phyloP scores from a whole-genome alignment of 1,284 basidiomycete species.

The Cystobasidium slooffiae region DNA sequence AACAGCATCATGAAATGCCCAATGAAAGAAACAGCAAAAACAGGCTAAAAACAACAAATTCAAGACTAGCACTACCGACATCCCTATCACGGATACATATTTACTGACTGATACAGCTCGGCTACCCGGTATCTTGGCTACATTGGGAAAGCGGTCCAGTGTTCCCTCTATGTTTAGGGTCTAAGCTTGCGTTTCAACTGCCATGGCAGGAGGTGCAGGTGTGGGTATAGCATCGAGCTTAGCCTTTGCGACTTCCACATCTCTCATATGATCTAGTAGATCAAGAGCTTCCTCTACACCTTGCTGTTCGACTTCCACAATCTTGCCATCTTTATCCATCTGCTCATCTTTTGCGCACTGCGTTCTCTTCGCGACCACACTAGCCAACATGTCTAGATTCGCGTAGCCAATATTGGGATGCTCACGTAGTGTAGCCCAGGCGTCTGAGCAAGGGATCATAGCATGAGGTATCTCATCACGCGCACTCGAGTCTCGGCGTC shows the following conservation, averaged over 20 bases:
- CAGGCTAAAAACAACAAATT: not conserved
- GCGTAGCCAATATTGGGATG: slow-evolving; percentile 46
- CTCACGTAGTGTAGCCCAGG: slow-evolving; percentile 35
- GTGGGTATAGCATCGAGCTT: slow-evolving; percentile 12
- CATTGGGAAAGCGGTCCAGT: not conserved
- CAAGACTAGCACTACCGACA: not conserved
- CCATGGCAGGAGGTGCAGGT: too few species aligned
- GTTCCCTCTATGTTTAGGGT: too few species aligned
- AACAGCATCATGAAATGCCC: not conserved
- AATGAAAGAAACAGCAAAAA: not conserved
- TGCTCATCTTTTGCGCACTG: slow-evolving; percentile 44
- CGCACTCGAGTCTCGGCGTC: slow-evolving; percentile 27
- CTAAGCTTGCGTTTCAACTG: too few species aligned
- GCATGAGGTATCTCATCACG: slow-evolving; percentile 36
- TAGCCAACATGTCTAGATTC: slow-evolving; percentile 54
- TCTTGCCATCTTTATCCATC: slow-evolving; percentile 35
- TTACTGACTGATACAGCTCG: too few species aligned
- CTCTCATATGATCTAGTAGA: slow-evolving; percentile 46
- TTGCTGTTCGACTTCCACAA: slow-evolving; percentile 49
- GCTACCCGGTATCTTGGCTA: not conserved
- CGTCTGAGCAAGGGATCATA: slow-evolving; percentile 41
- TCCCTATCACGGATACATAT: not conserved
- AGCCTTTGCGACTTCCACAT: slow-evolving; percentile 2
- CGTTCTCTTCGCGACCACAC: slow-evolving; percentile 53
- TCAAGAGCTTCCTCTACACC: slow-evolving; percentile 51